phyloP scores from a whole-genome alignment of 345 rosid species.

The Boechera stricta region DNA sequence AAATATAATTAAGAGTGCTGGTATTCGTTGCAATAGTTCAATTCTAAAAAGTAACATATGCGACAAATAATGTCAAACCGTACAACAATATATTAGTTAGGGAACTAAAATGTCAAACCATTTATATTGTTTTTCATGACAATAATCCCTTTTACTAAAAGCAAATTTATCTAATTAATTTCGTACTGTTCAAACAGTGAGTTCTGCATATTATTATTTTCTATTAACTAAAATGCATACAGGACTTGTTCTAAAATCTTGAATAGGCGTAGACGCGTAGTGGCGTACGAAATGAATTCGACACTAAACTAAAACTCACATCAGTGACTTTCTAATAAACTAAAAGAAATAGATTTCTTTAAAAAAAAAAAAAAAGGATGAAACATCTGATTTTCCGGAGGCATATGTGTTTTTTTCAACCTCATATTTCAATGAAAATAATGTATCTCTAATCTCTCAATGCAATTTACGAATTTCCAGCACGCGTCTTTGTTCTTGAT shows the following conservation, averaged over 20 bases:
- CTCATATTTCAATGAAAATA: not conserved
- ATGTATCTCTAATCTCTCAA: slow-evolving; percentile 4
- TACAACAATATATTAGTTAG: slow-evolving; percentile 14
- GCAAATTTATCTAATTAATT: not conserved
- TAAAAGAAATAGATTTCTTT: not conserved
- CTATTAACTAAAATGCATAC: slow-evolving; percentile 1
- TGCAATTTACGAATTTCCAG: not conserved
- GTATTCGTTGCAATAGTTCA: slow-evolving; percentile 29
- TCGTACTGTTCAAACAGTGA: slow-evolving; percentile 14
- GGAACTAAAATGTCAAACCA: slow-evolving; percentile 29
- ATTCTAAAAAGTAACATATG: slow-evolving; percentile 9
- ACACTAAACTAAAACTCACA: slow-evolving; percentile 1
- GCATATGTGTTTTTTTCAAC: not conserved
- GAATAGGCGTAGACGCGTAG: not conserved
- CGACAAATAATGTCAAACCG: slow-evolving; percentile 30
- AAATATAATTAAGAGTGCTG: not conserved
- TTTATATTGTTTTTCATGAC: slow-evolving; percentile 32
- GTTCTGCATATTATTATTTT: not conserved
- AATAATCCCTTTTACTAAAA: slow-evolving; percentile 16
- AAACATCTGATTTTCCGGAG: not conserved
- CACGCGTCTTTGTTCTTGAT: not conserved
- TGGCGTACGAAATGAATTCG: not conserved
- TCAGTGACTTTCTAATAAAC: not conserved
- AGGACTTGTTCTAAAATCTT: slow-evolving; percentile 15
- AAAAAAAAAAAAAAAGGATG: not conserved